Evolutionary conservation across 2,329 filamentous ascomycete species (phyloP).

Genomic region (Lachnellula suecica): DNA sequence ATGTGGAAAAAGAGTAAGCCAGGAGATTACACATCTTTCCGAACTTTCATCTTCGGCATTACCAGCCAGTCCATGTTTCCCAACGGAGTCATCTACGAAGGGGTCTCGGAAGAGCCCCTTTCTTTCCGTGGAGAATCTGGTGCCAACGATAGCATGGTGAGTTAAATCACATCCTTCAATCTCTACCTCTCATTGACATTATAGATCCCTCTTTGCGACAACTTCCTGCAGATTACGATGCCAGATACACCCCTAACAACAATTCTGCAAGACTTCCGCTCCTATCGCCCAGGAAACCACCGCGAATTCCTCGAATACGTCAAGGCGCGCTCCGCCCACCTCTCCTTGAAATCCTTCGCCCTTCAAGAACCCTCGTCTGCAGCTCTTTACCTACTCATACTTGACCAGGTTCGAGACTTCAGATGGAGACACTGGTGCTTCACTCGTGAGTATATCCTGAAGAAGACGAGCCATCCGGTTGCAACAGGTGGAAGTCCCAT

Average conservation of each 20-base stretch:
- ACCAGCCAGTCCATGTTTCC: slow-evolving; percentile 94
- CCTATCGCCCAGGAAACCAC: slow-evolving; percentile 87
- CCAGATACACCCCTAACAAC: slow-evolving; percentile 84
- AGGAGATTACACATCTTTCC: slow-evolving; percentile 81
- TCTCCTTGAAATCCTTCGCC: slow-evolving; percentile 59
- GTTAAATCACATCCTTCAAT: slow-evolving; percentile 7
- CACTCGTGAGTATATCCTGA: slow-evolving; percentile 80
- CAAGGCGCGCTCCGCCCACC: slow-evolving; percentile 44
- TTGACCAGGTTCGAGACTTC: slow-evolving; percentile 79
- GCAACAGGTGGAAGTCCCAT: slow-evolving; percentile 81
- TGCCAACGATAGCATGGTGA: slow-evolving; percentile 87
- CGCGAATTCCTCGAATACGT: slow-evolving; percentile 80
- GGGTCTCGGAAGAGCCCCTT: slow-evolving; percentile 71
- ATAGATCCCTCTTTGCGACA: slow-evolving; percentile 81
- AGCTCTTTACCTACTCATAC: slow-evolving; percentile 62
- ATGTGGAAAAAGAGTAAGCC: slow-evolving; percentile 94
- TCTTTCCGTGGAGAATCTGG: slow-evolving; percentile 90
- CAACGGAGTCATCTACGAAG: slow-evolving; percentile 85
- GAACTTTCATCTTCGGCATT: slow-evolving; percentile 96
- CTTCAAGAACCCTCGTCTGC: slow-evolving; percentile 51
- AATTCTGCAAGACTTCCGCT: slow-evolving; percentile 84
- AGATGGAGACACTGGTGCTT: slow-evolving; percentile 86
- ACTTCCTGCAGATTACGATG: slow-evolving; percentile 83
- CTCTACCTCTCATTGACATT: not conserved
- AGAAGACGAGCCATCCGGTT: slow-evolving; percentile 72